Evolutionary conservation across 73 alveolate genomes (phyloP).

Genomic region (Paramecium sexaurelia): DNA sequence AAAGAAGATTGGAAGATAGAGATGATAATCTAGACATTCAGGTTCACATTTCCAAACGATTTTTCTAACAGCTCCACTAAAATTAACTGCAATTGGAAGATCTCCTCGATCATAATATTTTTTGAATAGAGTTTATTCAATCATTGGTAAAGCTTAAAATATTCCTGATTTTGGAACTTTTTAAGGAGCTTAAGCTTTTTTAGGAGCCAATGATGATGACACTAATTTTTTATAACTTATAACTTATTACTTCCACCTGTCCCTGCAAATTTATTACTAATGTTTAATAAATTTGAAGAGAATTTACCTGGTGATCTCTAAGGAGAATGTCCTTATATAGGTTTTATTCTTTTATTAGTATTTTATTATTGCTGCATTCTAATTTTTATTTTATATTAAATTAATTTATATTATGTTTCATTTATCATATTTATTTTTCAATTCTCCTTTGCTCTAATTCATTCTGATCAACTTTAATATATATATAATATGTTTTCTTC

Average conservation of each 20-base stretch:
- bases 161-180: conserved; percentile 66
- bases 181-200: conserved; percentile 57
- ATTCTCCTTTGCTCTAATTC: too few relatives aligned
- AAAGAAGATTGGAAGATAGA: conserved; percentile 96
- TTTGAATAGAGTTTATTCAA: conserved; percentile 74
- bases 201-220: conserved; percentile 69
- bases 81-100: conserved; percentile 84
- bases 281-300: conserved; percentile 61
- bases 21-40: conserved; percentile 91
- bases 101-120: conserved; percentile 91
- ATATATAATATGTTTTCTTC: too few relatives aligned
- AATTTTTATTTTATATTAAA: not conserved
- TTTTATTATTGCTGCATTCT: not conserved
- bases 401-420: not conserved
- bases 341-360: not conserved
- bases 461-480: too few relatives aligned
- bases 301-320: conserved; percentile 52
- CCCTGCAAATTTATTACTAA: conserved; percentile 66
- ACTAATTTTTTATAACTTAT: conserved; percentile 9
- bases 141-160: conserved; percentile 62
- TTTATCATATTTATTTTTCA: too few relatives aligned
- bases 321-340: conserved; percentile 52
- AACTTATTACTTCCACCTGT: conserved; percentile 68
- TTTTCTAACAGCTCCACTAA: conserved; percentile 81
- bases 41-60: conserved; percentile 86